Evolutionary conservation across 2,329 filamentous ascomycete species (phyloP), one percentile per base, ranked within the genome.

Genomic region (Davidsoniella virescens): DNA sequence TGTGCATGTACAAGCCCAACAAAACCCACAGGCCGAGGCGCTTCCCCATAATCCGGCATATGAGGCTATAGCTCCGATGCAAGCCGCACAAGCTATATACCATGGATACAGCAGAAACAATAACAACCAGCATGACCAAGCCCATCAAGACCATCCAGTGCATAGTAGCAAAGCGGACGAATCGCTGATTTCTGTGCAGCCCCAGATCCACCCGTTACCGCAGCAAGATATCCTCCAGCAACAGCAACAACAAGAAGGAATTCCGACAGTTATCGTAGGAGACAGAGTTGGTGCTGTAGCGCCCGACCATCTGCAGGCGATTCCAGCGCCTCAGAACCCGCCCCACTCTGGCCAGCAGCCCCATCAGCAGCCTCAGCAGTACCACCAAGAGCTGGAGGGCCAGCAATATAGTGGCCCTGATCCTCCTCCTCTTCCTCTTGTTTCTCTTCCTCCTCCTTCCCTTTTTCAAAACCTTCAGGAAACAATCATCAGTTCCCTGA

Each of bases 391-490:
- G 37, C 52, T 44, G 37, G 50, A 53, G 33, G 48, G 48, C 29
- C 44, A 53, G 44, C 52, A 50, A 50, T 53, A 50, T 50, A 50
- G 52, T 42, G 44, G 44, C 23, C 23, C 44, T 29, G 36, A 54
- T 49, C 45, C 49, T 54, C 26, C 49, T 41, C 50, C 44, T 44
- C 52, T 36, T 46, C 33, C 49, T 51, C 39, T 20, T 17, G 29
- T 29, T 47, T 44, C 51, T 45, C 37, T 44, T 38, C 44, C 38
- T 49, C 48, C 38, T 44, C 48, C 37, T 36, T 43, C 40, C 20
- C 14, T 40, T 37, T n/a, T 36, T 50, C 48, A 51, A 52, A 54
- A 50, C 42, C 44, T 37, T 26, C 18, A 41, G 40, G 44, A 53
- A 40, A 44, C 40, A 44, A 33, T 45, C 49, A 39, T 37, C 23